Evolutionary conservation across 192 early-diverging fungal genomes (phyloP).

Genomic region (Podila verticillata): DNA sequence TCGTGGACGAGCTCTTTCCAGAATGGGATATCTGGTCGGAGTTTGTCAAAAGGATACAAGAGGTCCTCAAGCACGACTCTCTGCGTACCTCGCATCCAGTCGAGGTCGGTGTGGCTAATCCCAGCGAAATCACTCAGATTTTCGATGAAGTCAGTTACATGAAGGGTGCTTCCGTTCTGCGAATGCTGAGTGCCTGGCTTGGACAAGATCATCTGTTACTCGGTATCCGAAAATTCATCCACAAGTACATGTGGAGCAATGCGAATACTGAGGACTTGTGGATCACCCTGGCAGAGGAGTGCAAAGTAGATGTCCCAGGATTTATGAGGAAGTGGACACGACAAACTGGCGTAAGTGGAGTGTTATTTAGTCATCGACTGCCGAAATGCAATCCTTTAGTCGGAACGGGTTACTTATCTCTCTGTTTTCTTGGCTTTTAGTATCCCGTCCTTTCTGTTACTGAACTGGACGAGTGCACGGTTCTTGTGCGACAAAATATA

Average conservation of each 20-base stretch:
- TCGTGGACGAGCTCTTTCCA: slow-evolving; percentile 77
- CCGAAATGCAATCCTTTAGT: slow-evolving; percentile 27
- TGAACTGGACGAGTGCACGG: background rate
- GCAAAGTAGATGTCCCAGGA: slow-evolving; percentile 67
- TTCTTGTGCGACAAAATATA: slow-evolving; percentile 72
- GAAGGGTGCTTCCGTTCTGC: slow-evolving; percentile 84
- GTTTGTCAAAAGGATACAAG: slow-evolving; percentile 73
- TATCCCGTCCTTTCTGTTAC: slow-evolving; percentile 1
- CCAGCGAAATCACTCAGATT: slow-evolving; percentile 83
- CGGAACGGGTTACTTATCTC: slow-evolving; percentile 82
- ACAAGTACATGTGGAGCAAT: slow-evolving; percentile 73
- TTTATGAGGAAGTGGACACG: slow-evolving; percentile 85
- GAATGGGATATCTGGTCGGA: slow-evolving; percentile 81
- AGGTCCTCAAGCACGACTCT: slow-evolving; percentile 76
- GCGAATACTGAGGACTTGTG: slow-evolving; percentile 82
- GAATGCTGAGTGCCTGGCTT: slow-evolving; percentile 77
- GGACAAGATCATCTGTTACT: slow-evolving; percentile 57
- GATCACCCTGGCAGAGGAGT: slow-evolving; percentile 68
- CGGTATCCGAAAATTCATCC: slow-evolving; percentile 68
- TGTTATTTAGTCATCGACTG: background rate
- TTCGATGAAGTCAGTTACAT: slow-evolving; percentile 89
- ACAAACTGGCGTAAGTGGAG: slow-evolving; percentile 79
- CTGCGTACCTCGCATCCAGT: slow-evolving; percentile 86
- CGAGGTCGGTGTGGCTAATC: slow-evolving; percentile 74
- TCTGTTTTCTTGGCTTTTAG: slow-evolving; percentile 75